phyloP scores from a whole-genome alignment of 345 rosid species.

The Excoecaria cochinchinensis region DNA sequence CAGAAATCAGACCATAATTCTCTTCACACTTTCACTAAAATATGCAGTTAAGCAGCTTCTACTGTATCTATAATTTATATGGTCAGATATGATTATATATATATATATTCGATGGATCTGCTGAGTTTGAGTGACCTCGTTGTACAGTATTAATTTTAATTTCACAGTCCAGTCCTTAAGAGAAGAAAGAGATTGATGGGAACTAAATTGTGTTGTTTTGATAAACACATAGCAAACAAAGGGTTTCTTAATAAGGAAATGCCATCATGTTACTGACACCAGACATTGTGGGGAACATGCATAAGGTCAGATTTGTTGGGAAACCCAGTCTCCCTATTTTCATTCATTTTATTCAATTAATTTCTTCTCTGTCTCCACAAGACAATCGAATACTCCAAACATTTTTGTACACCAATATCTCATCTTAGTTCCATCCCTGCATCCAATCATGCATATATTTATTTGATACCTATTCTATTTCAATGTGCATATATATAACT shows the following conservation, averaged over 20 bases:
- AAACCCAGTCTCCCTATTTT: not conserved
- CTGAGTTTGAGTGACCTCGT: conserved; percentile 7
- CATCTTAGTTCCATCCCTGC: not conserved
- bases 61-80: conserved; percentile 5
- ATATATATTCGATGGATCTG: not conserved
- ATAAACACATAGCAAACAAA: conserved; percentile 2
- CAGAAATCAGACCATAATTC: conserved; percentile 5
- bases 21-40: conserved; percentile 22
- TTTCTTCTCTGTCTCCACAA: conserved; percentile 17
- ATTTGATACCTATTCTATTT: not conserved
- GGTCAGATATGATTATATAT: not conserved
- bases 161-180: not conserved
- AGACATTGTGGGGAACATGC: conserved; percentile 40
- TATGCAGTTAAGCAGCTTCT: conserved; percentile 14
- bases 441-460: not conserved
- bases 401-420: conserved; percentile 11
- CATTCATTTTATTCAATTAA: not conserved
- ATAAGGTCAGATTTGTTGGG: conserved; percentile 27
- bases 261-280: conserved; percentile 31
- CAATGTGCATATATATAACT: too few relatives aligned
- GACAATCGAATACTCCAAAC: not conserved
- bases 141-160: not conserved
- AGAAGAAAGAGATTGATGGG: not conserved
- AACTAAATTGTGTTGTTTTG: conserved; percentile 11
- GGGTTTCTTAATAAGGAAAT: conserved; percentile 29